Evolutionary conservation across 768 basidiomycete species (phyloP), one percentile per base, ranked within the genome.

Genomic region (Macrocybe gigantea): DNA sequence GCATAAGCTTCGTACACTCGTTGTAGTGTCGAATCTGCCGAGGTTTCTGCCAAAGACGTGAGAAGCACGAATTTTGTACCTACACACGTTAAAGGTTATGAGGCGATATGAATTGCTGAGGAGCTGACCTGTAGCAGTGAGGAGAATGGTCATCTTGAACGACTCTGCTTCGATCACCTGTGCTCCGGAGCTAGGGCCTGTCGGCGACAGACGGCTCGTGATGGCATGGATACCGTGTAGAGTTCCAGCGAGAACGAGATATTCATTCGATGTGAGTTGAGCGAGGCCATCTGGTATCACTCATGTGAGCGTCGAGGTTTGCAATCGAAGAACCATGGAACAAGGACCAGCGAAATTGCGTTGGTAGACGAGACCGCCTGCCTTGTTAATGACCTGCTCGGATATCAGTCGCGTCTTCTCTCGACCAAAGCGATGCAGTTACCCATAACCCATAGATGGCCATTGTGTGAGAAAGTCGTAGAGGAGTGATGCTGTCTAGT

Each of bases 141-240:
- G 74, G 47, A 88, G 75, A 50, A 97, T 88, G 39, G 84, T 88
- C 73, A 97, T 84, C 66, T 95, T 97, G 77, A 97, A 96, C 0
- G 83, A 81, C 60, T 98, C 96, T 10, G 86, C 91, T 61, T 97
- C 95, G 54, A 98, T 94, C n/a, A 92, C 84, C 59, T 97, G 88
- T 6, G 86, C 88, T 12, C 93, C 93, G 11, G 93, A 93, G 61
- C 88, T 86, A 14, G 76, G 59, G 4, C 86, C 87, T 12, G 77
- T 80, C 2, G 96, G 95, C 5, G 89, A 92, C 39, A 99, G 72
- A 38, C 90, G 81, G 53, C 87, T 85, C 0, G 95, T 97, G 56
- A 98, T 98, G n/a, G 96, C 96, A 58, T 98, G 96, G 30, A 99
- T 95, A 44, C 95, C 94, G 53, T 98, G 96, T 34, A 98, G 68